Percentiles rank a stretch among this genome's conserved stretches.
Conservation (phyloP, 225 moss, liverwort and hornwort species). For the Polytrichum commune region DNA sequence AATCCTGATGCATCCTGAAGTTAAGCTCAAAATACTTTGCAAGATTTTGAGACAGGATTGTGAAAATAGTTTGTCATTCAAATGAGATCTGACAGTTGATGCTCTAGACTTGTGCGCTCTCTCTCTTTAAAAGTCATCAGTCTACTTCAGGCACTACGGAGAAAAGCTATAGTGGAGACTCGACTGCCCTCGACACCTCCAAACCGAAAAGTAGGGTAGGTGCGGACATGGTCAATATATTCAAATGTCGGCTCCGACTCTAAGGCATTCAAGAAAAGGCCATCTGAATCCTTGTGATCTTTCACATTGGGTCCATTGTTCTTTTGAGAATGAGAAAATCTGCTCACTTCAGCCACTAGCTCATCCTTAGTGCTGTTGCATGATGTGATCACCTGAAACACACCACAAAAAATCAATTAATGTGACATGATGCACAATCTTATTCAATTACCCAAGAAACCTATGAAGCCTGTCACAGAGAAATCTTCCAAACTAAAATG, state of each 20-base stretch:
- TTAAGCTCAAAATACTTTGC: too few relatives aligned
- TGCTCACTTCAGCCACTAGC: conserved; percentile 82
- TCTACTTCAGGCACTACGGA: conserved; percentile 26
- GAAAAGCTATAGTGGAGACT: conserved; percentile 83
- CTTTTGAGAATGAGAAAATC: conserved; percentile 39
- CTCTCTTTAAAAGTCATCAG: neutral
- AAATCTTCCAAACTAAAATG: too few relatives aligned
- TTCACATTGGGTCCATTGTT: conserved; percentile 38
- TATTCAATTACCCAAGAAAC: too few relatives aligned
- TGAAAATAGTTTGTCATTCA: too few relatives aligned
- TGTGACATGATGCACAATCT: too few relatives aligned
- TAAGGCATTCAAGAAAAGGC: conserved; percentile 24
- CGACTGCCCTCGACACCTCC: conserved; percentile 86
- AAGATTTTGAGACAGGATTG: too few relatives aligned
- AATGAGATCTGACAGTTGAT: too few relatives aligned
- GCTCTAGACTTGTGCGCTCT: neutral
- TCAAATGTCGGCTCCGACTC: conserved; percentile 38
- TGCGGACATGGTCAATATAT: conserved; percentile 86
- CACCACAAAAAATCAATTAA: neutral
- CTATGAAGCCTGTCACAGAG: too few relatives aligned
- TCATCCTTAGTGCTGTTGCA: conserved; percentile 94
- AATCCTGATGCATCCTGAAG: too few relatives aligned
- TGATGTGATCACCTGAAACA: conserved; percentile 75
- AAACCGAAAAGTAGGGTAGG: conserved; percentile 83
- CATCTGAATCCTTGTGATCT: conserved; percentile 50